These are phyloP conservation scores for Thielaviopsis punctulata DNA, from an alignment of 2,329 filamentous ascomycete species.

Conservation along the genomic window DNA sequence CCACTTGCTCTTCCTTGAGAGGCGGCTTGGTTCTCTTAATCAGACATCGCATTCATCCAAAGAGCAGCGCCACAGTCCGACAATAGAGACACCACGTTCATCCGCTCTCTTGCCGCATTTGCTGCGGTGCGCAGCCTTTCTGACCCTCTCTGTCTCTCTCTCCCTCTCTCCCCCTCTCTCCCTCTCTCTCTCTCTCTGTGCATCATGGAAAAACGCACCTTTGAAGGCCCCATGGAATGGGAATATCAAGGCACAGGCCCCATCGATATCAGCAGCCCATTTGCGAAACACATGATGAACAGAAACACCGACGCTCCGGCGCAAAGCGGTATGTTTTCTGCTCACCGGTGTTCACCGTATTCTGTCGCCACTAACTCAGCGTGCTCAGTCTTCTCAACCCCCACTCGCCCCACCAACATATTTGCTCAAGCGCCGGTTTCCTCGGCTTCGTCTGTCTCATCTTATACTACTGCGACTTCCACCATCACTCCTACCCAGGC, in stretches of 20 bases:
- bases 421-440: not conserved
- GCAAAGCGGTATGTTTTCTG: not conserved
- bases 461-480: not conserved
- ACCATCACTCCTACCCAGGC: not conserved
- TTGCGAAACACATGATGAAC: constrained; percentile 20
- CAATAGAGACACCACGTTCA: no score
- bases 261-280: constrained; percentile 44
- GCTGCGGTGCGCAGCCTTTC: no score
- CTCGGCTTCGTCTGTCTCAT: not conserved
- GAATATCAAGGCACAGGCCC: constrained; percentile 42
- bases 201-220: constrained; percentile 36
- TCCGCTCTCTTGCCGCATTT: no score
- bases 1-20: no score
- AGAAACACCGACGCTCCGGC: constrained; percentile 15
- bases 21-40: no score
- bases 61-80: no score
- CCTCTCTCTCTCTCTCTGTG: not conserved
- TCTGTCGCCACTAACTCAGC: not conserved
- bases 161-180: not conserved
- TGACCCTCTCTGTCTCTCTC: no score
- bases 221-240: constrained; percentile 49
- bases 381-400: not conserved
- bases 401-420: not conserved
- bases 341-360: not conserved
- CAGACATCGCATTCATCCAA: no score